Evolutionary conservation across 1,284 basidiomycete genomes (phyloP), one percentile per base, ranked within the genome.

Genomic region (Trametes versicolor): DNA sequence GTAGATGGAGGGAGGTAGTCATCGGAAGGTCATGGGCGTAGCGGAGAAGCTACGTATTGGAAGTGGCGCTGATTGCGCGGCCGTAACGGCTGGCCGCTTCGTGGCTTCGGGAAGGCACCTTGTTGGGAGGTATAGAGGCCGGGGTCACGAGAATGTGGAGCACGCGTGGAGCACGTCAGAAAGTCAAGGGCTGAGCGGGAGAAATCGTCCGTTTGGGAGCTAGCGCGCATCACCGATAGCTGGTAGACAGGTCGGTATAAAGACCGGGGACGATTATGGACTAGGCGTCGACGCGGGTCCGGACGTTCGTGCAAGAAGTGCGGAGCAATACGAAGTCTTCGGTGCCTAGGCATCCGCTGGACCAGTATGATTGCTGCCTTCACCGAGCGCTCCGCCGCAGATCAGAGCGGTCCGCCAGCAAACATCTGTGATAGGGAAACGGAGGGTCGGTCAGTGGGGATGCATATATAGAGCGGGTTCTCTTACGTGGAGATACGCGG

Each of bases 21-120:
- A 57, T 50, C 61, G 49, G 61, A 25, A 21, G 61, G 61, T 62
- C 61, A 62, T 57, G 54, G 25, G 55, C 61, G 47, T 57, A 45
- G 23, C 15, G 54, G 21, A 57, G 49, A 57, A 39, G 43, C 32
- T 13, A 37, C 10, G 21, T 19, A n/a, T 55, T 21, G 23, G 54
- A 56, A 23, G 37, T 23, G 37, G 9, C 48, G 60, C 47, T 62
- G 61, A 52, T 62, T 57, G 55, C 49, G 49, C 54, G 61, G 61
- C 47, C 12, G 27, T 34, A 52, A 27, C 53, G 37, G 32, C 34
- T 45, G 7, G 32, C 53, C 32, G 25, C 12, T 51, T 45, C 49
- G 19, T 1, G 32, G 4, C 61, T 57, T 62, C 61, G 39, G 54
- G 61, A 57, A 36, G 60, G 21, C 8, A 4, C 19, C 6, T 32